Evolutionary conservation across 177 flowering plant species (phyloP).

Genomic region (Vitis hybrid): DNA sequence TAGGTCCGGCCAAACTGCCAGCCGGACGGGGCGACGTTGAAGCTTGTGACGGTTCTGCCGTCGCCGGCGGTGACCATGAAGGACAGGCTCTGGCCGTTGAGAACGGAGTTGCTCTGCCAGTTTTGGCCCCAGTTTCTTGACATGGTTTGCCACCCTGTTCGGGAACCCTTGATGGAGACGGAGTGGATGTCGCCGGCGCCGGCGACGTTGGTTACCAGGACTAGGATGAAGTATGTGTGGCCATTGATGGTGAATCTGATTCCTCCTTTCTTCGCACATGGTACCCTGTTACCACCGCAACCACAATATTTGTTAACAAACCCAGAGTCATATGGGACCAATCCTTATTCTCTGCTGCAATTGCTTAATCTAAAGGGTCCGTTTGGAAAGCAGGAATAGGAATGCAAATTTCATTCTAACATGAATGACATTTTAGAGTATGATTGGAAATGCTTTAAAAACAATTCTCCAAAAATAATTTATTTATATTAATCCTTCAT

Average conservation of each 20-base stretch:
- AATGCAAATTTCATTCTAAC: too few relatives aligned
- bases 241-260: constrained; percentile 34
- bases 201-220: constrained; percentile 34
- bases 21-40: constrained; percentile 23
- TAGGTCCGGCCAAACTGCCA: constrained; percentile 41
- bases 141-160: constrained; percentile 33
- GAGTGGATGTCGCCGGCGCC: constrained; percentile 36
- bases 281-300: constrained; percentile 23
- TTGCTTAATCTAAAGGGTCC: too few relatives aligned
- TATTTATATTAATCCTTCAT: too few relatives aligned
- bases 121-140: constrained; percentile 37
- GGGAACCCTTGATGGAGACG: constrained; percentile 32
- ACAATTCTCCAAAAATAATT: too few relatives aligned
- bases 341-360: too few relatives aligned
- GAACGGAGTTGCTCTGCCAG: constrained; percentile 33
- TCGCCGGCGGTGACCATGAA: constrained; percentile 34
- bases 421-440: too few relatives aligned
- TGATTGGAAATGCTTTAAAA: too few relatives aligned
- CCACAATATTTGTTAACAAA: not conserved
- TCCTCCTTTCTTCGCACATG: constrained; percentile 34
- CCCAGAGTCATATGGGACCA: too few relatives aligned
- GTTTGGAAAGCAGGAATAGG: too few relatives aligned
- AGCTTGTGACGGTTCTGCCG: constrained; percentile 24
- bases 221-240: constrained; percentile 37
- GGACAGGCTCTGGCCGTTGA: constrained; percentile 33